phyloP scores from a whole-genome alignment of 148 eudicot species.

The Pharnaceum exiguum region DNA sequence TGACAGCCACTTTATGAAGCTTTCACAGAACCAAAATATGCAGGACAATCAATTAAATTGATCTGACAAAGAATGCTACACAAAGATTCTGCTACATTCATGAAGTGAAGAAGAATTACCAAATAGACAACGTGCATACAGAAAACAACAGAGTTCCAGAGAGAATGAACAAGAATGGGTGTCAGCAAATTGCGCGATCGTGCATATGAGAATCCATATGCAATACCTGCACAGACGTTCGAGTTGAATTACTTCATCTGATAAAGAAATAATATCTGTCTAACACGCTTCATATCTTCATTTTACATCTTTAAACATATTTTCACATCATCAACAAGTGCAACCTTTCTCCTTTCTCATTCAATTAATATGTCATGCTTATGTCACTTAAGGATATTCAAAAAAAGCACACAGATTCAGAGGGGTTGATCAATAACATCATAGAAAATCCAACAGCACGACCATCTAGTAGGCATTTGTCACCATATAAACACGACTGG shows the following conservation, averaged over 20 bases:
- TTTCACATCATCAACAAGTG: no score
- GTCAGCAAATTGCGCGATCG: slow-evolving; percentile 93
- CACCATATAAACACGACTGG: no score
- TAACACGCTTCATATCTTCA: no score
- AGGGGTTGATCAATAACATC: neutral
- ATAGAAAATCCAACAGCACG: neutral
- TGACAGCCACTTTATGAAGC: no score
- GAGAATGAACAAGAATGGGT: slow-evolving; percentile 77
- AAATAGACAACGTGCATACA: slow-evolving; percentile 87
- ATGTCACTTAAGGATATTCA: no score
- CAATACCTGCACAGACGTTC: slow-evolving; percentile 48
- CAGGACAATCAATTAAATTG: no score
- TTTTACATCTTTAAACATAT: no score
- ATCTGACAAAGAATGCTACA: neutral
- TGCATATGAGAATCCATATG: slow-evolving; percentile 89
- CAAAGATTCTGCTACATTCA: neutral
- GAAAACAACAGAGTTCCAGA: slow-evolving; percentile 97
- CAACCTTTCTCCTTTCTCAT: no score
- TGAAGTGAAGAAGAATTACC: slow-evolving; percentile 38
- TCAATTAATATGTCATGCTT: no score
- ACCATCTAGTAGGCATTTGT: no score
- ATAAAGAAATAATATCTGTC: neutral
- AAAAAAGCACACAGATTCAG: no score
- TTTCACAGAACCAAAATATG: no score
- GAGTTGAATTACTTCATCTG: neutral